These are phyloP conservation scores for Leucocoprinus leucothites DNA, from an alignment of 768 basidiomycete species.

Conservation along the genomic window DNA sequence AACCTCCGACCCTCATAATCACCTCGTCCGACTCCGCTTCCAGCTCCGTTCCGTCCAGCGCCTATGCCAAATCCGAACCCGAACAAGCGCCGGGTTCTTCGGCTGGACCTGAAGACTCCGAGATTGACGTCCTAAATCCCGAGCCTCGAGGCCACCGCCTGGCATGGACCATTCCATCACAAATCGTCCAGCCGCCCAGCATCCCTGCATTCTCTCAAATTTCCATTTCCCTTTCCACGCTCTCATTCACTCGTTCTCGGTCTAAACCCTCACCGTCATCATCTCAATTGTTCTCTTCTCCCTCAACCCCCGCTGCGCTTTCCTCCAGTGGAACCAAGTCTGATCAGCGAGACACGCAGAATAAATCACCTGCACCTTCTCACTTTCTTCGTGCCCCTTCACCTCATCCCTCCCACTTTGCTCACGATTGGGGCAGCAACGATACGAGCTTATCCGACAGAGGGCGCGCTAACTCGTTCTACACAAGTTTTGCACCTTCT, in stretches of 20 bases:
- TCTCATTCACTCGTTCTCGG: not conserved
- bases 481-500: not conserved
- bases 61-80: not conserved
- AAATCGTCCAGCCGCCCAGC: not conserved
- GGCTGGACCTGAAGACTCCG: not conserved
- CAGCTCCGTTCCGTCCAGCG: not conserved
- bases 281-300: not conserved
- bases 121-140: not conserved
- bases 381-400: not conserved
- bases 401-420: not conserved
- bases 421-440: not conserved
- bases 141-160: conserved; percentile 9
- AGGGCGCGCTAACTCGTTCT: not conserved
- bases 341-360: not conserved
- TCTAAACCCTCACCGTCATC: not conserved
- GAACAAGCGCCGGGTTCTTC: not conserved
- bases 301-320: not conserved
- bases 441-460: not conserved
- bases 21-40: not conserved
- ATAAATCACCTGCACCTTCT: not conserved
- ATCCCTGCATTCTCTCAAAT: conserved; percentile 4
- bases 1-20: not conserved
- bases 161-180: not conserved
- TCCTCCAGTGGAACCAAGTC: not conserved
- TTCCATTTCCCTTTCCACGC: conserved; percentile 1